Base-by-base conservation (phyloP, 2,329 filamentous ascomycete species). In the Colletotrichum paranaense region DNA sequence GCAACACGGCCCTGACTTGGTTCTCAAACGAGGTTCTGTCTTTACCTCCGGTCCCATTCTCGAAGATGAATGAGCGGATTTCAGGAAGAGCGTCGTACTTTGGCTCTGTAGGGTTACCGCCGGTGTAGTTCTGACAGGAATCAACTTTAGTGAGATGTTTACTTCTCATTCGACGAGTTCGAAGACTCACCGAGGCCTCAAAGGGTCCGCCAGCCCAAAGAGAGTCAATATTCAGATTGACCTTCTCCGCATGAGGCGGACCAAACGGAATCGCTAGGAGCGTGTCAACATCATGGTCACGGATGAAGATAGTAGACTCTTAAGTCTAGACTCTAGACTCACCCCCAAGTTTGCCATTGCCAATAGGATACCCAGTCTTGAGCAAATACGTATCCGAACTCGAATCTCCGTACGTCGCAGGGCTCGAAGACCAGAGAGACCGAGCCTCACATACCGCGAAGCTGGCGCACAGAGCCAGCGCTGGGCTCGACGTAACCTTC, bases 151-250 rank as follows among this genome's bases (percentile, higher is more conserved):
- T 7, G 6, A 24, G 19, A 16, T 62, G 22, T 19, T 14, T 5
- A 1, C 32, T 19, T 6, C 16, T 4, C 0, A 28, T 19, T 56
- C 1, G 14, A 19, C 7, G 26, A 22, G n/a, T 22, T 12, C 4
- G 1, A 0, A 16, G 19, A 74, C 79, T 76, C 75, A 85, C 85
- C 22, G 78, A 77, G 52, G 77, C 79, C 67, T 86, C 81, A 68
- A 88, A 89, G 0, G 86, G 86, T 0, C 87, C 87, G 3, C 86
- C 86, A 2, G 84, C 84, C 87, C 86, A 89, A 1, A 89, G 75
- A 2, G 81, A 85, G 69, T 89, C 87, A 22, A 87, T 75, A 62
- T 89, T 89, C 49, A 88, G 68, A 24, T 80, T 82, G 5, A 88
- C 65, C 28, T 81, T 83, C 62, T 88, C 86, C 1, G 78, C 74